Conservation (phyloP, 2,329 filamentous ascomycete genomes). For the Fusarium palustre region DNA sequence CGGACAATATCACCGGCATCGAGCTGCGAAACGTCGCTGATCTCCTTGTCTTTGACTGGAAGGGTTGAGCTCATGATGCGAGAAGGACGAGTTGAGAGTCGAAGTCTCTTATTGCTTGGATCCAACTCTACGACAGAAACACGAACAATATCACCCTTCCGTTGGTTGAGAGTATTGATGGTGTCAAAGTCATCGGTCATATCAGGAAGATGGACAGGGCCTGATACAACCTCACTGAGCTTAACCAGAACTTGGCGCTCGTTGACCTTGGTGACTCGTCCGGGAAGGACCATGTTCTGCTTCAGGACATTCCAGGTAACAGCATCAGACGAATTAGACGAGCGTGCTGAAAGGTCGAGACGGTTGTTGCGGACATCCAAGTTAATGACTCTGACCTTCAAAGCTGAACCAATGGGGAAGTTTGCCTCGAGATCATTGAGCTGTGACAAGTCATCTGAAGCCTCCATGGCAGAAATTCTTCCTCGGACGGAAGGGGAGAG, state of each 20-base stretch:
- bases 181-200: slow-evolving; percentile 87
- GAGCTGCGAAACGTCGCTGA: slow-evolving; percentile 77
- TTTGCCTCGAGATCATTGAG: slow-evolving; percentile 80
- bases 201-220: slow-evolving; percentile 84
- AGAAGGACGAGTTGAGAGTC: slow-evolving; percentile 85
- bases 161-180: slow-evolving; percentile 78
- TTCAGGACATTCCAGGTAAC: slow-evolving; percentile 79
- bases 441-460: slow-evolving; percentile 86
- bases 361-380: slow-evolving; percentile 79
- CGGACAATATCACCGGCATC: slow-evolving; percentile 82
- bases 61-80: slow-evolving; percentile 89
- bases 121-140: slow-evolving; percentile 89
- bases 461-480: slow-evolving; percentile 82
- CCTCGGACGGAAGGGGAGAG: slow-evolving; percentile 89
- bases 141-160: slow-evolving; percentile 86
- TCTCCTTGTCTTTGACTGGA: slow-evolving; percentile 82
- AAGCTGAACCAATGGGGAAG: slow-evolving; percentile 90
- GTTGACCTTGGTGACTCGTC: slow-evolving; percentile 84
- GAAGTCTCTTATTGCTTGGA: slow-evolving; percentile 83
- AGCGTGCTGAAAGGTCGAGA: slow-evolving; percentile 84
- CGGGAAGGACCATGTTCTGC: slow-evolving; percentile 83
- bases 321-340: slow-evolving; percentile 59
- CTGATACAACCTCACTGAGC: slow-evolving; percentile 82
- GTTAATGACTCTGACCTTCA: slow-evolving; percentile 81
- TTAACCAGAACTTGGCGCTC: slow-evolving; percentile 88